These are phyloP conservation scores for Sugiyamaella pinicola DNA, from an alignment of 1,139 yeast genomes.

Conservation along the genomic window DNA sequence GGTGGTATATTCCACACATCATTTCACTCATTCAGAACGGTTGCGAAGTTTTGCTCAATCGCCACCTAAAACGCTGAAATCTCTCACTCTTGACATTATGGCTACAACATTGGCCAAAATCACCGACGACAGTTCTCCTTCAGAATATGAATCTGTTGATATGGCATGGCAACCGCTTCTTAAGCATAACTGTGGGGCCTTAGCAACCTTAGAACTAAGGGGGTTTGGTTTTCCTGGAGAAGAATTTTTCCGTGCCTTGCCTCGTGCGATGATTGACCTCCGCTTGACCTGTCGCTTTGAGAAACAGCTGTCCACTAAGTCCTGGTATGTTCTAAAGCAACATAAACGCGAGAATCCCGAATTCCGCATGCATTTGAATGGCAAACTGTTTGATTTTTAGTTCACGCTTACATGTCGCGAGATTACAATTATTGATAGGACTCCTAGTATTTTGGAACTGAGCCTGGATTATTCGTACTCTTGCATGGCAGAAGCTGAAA, in stretches of 20 bases:
- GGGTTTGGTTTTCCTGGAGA: conserved; percentile 33
- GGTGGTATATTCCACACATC: conserved; percentile 28
- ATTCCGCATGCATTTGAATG: conserved; percentile 11
- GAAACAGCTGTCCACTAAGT: conserved; percentile 18
- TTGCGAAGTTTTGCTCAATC: conserved; percentile 28
- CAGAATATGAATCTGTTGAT: conserved; percentile 21
- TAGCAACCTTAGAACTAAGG: conserved; percentile 26
- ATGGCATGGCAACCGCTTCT: conserved; percentile 32
- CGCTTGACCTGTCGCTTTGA: conserved; percentile 15
- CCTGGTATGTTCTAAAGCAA: conserved; percentile 5
- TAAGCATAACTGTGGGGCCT: conserved; percentile 24
- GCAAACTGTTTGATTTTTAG: neutral
- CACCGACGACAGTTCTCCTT: conserved; percentile 10
- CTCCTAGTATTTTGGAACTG: too few relatives aligned
- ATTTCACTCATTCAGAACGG: conserved; percentile 29
- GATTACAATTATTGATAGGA: too few relatives aligned
- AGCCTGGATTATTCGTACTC: too few relatives aligned
- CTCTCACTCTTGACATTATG: conserved; percentile 26
- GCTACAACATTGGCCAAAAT: conserved; percentile 20
- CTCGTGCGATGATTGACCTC: conserved; percentile 23
- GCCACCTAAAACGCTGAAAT: conserved; percentile 30
- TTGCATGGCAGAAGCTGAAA: too few relatives aligned
- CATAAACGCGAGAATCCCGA: conserved; percentile 4
- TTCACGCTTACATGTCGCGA: neutral
- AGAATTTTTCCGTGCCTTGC: conserved; percentile 27